Conservation (phyloP, 345 rosid species). For the Pelargonium nanum region DNA sequence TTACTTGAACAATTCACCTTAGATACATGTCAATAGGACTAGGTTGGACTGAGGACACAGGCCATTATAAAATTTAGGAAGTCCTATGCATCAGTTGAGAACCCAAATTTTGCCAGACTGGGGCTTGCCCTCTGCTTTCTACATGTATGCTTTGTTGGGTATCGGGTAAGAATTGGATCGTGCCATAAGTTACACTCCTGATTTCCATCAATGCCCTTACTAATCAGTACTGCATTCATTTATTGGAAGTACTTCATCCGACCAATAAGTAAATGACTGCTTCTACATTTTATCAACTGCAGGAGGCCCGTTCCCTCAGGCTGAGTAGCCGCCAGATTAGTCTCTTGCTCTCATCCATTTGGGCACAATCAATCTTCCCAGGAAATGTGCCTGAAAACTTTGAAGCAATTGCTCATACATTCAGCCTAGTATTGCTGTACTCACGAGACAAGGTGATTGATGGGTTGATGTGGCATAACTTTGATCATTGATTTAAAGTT, state of each 20-base stretch:
- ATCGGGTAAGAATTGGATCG: no score
- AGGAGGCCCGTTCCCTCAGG: constrained; percentile 65
- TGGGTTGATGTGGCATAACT: constrained; percentile 5
- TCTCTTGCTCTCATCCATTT: constrained; percentile 82
- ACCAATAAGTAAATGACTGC: constrained; percentile 6
- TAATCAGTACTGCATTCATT: background rate
- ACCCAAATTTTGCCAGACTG: no score
- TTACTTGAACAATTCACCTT: no score
- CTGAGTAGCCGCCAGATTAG: constrained; percentile 89
- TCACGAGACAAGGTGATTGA: constrained; percentile 76
- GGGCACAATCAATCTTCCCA: constrained; percentile 90
- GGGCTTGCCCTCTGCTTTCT: no score
- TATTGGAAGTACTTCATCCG: background rate
- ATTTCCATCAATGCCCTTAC: background rate
- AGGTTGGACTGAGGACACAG: no score
- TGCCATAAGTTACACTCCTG: no score
- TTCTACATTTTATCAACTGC: constrained; percentile 15
- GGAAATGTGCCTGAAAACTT: constrained; percentile 77
- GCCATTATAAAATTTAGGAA: no score
- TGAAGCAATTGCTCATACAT: constrained; percentile 92
- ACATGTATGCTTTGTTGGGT: no score
- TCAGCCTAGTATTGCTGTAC: constrained; percentile 76
- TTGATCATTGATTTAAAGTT: constrained; percentile 1
- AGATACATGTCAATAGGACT: no score
- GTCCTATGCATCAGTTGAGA: no score